Base-by-base conservation (phyloP, 23 red algal genomes). In the Cyanidioschyzon merolae region DNA sequence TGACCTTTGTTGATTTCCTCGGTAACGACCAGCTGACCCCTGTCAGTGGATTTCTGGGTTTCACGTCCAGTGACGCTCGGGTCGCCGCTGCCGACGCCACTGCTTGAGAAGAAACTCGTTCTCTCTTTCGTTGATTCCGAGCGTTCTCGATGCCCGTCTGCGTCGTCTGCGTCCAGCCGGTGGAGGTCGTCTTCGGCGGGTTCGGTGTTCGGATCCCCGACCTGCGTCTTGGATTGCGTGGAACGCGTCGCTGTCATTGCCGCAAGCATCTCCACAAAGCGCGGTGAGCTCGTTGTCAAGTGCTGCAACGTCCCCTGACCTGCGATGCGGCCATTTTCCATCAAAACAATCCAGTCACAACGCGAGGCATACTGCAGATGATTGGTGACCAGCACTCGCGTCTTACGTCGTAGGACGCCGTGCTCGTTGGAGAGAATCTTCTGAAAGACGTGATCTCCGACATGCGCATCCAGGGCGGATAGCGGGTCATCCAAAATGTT, bases 401-500 rank as follows among this genome's bases (percentile, higher is more conserved):
- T 80, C 41, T 76, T 68, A 0, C 87, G 68, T 7, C 76, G 68
- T 27, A 98, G 67, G n/a, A 88, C 76, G 26, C 88, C 88, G 7
- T 34, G 32, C 41, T 83, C 83, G 0, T 82, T 89, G 63, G 63
- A 71, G 1, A 98, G 58, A 34, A 86, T 87, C 58, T 82, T 68
- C 34, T 91, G 71, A 74, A 98, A 98, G 0, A 98, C 86, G 37
- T 88, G 81, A 59, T 87, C 77, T 18, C 88, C 87, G 2, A 98
- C 94, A 79, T 92, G 88, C n/a, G 94, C 86, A 80, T 98, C 94
- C 17, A 98, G 71, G 0, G 94, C 94, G 31, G 85, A 89, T 31
- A 98, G 84, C 59, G 94, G 94, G 68, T 98, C 94, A 67, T 98
- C 94, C 37, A 98, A 74, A 0, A 96, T 25, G 39, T 88, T 86